Base-by-base conservation (phyloP, 768 basidiomycete genomes). In the Podaxis pistillaris region DNA sequence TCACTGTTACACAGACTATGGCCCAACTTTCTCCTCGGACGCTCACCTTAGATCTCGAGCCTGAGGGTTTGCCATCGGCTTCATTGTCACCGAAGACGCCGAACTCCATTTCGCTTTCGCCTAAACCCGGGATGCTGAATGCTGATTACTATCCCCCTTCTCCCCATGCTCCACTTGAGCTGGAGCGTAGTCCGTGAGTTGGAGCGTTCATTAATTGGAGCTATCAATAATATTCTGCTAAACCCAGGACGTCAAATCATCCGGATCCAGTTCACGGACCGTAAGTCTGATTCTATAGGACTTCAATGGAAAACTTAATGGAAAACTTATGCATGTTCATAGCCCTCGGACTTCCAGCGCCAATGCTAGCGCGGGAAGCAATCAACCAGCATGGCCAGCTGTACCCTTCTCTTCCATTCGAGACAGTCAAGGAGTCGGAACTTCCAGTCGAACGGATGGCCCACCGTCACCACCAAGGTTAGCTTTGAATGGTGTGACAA, bases 401-500 rank as follows among this genome's bases (percentile, higher is more conserved):
- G 75, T 78, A 2, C 75, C 81, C 22, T 78, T 79, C 65, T 70
- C 78, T 19, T 67, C 59, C 26, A 60, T 60, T 54, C 59, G 59
- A 46, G 52, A 53, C 71, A 33, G 70, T 79, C 66, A 74, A 72
- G 55, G 70, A 74, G 26, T 47, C 66, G 55, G 67, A 60, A 63
- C 61, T 28, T 52, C 69, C 26, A 67, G 56, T 12, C 70, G 65
- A 54, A 66, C 61, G 0, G 73, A 77, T 63, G 70, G 63, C 36
- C 75, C 78, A 22, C 83, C 79, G 24, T 81, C 83, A n/a, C 86
- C 84, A 28, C 89, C 90, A 15, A 79, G 75, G 38, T 75, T 90
- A 40, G 83, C 89, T 9, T 72, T 90, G 63, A 91, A 91, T 68
- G 90, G 90, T 30, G 75, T 90, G 41, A 83, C 88, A 11, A 84